Conservation (phyloP, 1,139 yeast species). For the Candida gigantensis region DNA sequence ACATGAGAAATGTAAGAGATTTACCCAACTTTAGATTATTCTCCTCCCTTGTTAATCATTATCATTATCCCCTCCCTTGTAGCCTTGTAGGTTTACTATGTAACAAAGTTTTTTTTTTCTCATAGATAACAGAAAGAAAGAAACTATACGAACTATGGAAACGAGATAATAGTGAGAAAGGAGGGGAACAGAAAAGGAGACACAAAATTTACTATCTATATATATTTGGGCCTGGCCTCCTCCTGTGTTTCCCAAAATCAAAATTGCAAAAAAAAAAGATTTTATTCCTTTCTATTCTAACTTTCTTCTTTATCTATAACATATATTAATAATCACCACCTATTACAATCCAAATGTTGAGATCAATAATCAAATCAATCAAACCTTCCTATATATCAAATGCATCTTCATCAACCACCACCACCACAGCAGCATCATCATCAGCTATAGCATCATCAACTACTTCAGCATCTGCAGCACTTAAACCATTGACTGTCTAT, state of each 20-base stretch:
- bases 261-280: not conserved
- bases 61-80: too few species aligned
- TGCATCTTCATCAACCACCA: slow-evolving; percentile 5
- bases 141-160: too few species aligned
- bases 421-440: too few species aligned
- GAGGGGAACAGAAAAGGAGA: too few species aligned
- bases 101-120: not conserved
- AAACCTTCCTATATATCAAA: not conserved
- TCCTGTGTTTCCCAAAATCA: too few species aligned
- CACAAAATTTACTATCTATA: not conserved
- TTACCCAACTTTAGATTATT: too few species aligned
- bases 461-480: too few species aligned
- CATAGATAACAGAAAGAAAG: not conserved
- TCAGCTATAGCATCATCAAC: too few species aligned
- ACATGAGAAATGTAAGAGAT: too few species aligned
- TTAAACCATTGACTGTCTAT: slow-evolving; percentile 28
- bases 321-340: not conserved
- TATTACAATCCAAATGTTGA: not conserved
- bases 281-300: not conserved
- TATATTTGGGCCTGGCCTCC: not conserved
- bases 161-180: too few species aligned
- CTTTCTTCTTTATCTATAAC: not conserved
- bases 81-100: too few species aligned
- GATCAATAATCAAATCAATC: not conserved
- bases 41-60: too few species aligned